Evolutionary conservation across 495 filamentous ascomycete species (phyloP), one percentile per base, ranked within the genome.

Genomic region (Daldinia grandis): DNA sequence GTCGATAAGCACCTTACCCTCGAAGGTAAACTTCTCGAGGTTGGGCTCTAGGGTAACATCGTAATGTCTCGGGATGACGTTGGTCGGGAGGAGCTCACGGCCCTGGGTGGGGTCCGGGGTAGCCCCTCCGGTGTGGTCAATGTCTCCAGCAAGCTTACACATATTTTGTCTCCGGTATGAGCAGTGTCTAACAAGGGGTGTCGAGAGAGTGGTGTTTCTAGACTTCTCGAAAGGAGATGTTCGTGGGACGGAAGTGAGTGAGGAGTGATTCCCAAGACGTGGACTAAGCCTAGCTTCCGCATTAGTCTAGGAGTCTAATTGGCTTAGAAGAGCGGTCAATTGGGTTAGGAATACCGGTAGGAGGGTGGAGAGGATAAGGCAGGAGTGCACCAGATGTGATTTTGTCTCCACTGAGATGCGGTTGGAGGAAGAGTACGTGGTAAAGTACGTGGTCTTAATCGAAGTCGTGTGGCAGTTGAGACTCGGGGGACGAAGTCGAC

Each of bases 41-140:
- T 93, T 82, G 58, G 91, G 91, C 81, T 93, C 91, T 27, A 93
- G 81, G 19, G 88, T 90, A 54, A 93, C 80, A 77, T 91, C 83
- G 78, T 93, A 93, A 79, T 93, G 89, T 0, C 78, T 79, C 10
- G 91, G 90, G 57, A 87, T 81, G 51, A 90, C 87, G 76, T 90
- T 90, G 66, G 82, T 81, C 53, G 88, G 88, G 68, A 90, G 83
- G 49, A 90, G 84, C 76, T 88, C 88, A 62, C 88, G 81, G 30
- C 81, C 83, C 58, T 66, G 21, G 37, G 44, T 74, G 64, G 81
- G 78, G 65, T 84, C 78, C 55, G 84, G 78, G 53, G 81, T 79
- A 59, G 82, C 78, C 58, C 81, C 82, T 60, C 83, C 78, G 44
- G 75, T 79, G 56, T 79, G 76, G 37, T 81, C 82, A 55, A 77